Conservation (phyloP, 257 asterid species). For the Hygrophila difformis region DNA sequence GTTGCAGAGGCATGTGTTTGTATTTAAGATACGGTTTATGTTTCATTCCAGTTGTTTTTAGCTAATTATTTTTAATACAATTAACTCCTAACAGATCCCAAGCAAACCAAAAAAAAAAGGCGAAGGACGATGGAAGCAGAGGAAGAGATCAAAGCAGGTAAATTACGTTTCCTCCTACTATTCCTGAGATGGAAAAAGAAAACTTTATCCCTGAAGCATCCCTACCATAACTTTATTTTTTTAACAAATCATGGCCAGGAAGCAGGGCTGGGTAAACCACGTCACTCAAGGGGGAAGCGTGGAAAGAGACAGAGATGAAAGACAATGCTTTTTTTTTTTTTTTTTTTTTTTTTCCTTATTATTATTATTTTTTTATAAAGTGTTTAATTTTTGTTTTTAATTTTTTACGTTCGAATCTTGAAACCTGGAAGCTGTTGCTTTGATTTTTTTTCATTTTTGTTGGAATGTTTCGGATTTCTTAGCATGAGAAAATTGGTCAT, state of each 20-base stretch:
- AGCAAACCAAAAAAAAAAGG: conserved; percentile 30
- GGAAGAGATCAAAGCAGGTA: conserved; percentile 47
- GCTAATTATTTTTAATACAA: conserved; percentile 2
- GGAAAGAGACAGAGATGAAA: conserved; percentile 43
- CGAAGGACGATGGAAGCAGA: conserved; percentile 33
- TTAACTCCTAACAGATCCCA: conserved; percentile 20
- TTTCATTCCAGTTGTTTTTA: background rate
- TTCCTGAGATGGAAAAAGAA: background rate
- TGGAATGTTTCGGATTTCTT: no score
- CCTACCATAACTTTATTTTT: conserved; percentile 10
- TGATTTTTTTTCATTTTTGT: no score
- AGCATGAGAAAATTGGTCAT: no score
- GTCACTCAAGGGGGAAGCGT: conserved; percentile 19
- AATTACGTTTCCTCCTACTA: background rate
- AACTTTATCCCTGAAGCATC: background rate
- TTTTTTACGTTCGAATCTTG: no score
- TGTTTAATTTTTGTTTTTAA: no score
- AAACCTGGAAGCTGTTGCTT: no score
- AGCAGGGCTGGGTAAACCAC: conserved; percentile 18
- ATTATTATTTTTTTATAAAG: no score
- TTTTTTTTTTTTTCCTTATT: no score
- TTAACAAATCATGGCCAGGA: conserved; percentile 29
- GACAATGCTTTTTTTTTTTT: no score
- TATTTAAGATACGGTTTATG: conserved; percentile 7
- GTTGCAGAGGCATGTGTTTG: conserved; percentile 37